A percentile compares a stretch with the other conserved stretches of the same genome.
Evolutionary conservation across 164 flowering plant genomes (phyloP).

Genomic region (Buxus sempervirens): DNA sequence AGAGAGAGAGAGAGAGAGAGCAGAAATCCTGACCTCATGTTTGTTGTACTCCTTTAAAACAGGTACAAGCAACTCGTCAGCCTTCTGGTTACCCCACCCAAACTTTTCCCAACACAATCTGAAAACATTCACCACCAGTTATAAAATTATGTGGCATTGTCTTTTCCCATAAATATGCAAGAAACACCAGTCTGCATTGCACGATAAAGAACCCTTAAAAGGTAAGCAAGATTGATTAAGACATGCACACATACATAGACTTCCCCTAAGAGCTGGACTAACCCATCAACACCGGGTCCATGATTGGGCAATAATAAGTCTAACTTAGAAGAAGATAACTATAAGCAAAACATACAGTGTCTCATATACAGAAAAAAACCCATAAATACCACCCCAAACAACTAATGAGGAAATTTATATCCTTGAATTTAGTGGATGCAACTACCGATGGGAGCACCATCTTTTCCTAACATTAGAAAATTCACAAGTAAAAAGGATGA

Average conservation of each 20-base stretch:
- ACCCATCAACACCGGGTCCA: too few relatives aligned
- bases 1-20: slow-evolving; percentile 17
- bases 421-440: too few relatives aligned
- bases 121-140: slow-evolving; percentile 14
- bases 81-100: slow-evolving; percentile 76
- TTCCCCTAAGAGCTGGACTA: too few relatives aligned
- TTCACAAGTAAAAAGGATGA: too few relatives aligned
- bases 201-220: not conserved
- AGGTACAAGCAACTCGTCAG: slow-evolving; percentile 82
- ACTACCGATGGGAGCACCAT: too few relatives aligned
- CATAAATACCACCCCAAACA: too few relatives aligned
- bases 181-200: not conserved
- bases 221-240: not conserved
- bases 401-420: too few relatives aligned
- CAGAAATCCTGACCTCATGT: slow-evolving; percentile 57
- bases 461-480: too few relatives aligned
- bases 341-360: not conserved
- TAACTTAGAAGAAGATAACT: not conserved
- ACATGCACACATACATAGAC: too few relatives aligned
- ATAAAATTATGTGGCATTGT: not conserved
- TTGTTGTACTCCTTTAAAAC: slow-evolving; percentile 83
- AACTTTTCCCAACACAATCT: slow-evolving; percentile 92
- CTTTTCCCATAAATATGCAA: not conserved
- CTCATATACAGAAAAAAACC: not conserved
- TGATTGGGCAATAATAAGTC: not conserved